Percentiles rank a stretch among this genome's conserved stretches.
These are phyloP conservation scores for Aspergillus leporis DNA, from an alignment of 495 filamentous ascomycete species.

Conservation along the genomic window DNA sequence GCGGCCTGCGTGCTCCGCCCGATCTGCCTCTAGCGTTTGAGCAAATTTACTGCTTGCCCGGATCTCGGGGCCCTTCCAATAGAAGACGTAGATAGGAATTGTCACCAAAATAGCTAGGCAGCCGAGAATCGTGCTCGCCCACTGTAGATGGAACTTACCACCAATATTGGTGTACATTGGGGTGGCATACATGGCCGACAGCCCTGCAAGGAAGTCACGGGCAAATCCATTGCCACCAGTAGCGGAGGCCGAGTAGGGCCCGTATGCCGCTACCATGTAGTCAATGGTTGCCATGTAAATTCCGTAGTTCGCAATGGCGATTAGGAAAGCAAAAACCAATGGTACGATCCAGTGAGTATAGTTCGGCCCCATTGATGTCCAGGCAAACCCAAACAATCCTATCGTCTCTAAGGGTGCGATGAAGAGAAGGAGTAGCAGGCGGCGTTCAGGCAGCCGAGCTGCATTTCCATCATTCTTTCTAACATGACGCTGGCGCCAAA, in stretches of 20 bases:
- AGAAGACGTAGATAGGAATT: conserved; percentile 50
- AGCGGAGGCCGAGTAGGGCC: conserved; percentile 74
- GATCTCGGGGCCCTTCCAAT: conserved; percentile 46
- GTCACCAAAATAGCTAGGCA: conserved; percentile 44
- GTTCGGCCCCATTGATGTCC: conserved; percentile 62
- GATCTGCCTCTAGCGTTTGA: conserved; percentile 29
- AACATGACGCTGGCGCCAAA: conserved; percentile 51
- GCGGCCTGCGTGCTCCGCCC: conserved; percentile 16
- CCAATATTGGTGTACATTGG: conserved; percentile 43
- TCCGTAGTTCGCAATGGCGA: conserved; percentile 68
- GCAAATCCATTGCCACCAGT: conserved; percentile 68
- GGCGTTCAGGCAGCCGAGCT: conserved; percentile 57
- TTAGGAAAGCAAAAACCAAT: conserved; percentile 58
- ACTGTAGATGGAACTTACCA: conserved; percentile 34
- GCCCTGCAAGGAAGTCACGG: conserved; percentile 47
- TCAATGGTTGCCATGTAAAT: conserved; percentile 84
- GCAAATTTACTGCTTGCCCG: conserved; percentile 48
- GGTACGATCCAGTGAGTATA: conserved; percentile 62
- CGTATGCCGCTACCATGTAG: conserved; percentile 83
- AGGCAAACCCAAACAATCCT: conserved; percentile 69
- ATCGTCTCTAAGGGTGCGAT: conserved; percentile 66
- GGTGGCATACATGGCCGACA: conserved; percentile 48
- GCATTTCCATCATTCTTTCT: conserved; percentile 48
- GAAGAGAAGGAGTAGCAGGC: conserved; percentile 57
- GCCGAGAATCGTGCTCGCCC: conserved; percentile 42